These are phyloP conservation scores for Rhizodiscina lignyota DNA, from an alignment of 495 filamentous ascomycete species.

Conservation along the genomic window DNA sequence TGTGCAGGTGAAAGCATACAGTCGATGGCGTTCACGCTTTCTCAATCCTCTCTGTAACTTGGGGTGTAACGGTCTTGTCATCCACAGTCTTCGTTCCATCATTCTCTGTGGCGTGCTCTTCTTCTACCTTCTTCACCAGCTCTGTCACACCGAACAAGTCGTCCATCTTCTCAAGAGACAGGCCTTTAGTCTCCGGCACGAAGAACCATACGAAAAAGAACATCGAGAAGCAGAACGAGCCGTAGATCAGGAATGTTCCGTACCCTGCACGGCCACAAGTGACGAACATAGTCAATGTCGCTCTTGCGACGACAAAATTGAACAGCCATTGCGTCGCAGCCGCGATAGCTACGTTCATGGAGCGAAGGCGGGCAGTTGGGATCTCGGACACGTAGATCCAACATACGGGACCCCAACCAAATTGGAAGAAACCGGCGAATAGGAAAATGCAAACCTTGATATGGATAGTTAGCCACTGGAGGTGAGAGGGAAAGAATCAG, in stretches of 20 bases:
- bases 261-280: slow-evolving; percentile 23
- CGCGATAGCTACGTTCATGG: slow-evolving; percentile 17
- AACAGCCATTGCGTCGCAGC: slow-evolving; percentile 25
- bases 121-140: neutral
- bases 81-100: too few species aligned
- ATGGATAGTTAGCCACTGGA: slow-evolving; percentile 9
- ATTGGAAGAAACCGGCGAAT: slow-evolving; percentile 45
- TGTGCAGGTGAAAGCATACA: too few species aligned
- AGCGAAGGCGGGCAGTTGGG: slow-evolving; percentile 14
- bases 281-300: slow-evolving; percentile 17
- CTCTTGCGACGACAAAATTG: slow-evolving; percentile 21
- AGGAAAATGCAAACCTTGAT: slow-evolving; percentile 41
- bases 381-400: slow-evolving; percentile 24
- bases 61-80: too few species aligned
- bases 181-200: slow-evolving; percentile 30
- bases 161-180: slow-evolving; percentile 22
- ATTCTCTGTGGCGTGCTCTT: too few species aligned
- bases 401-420: slow-evolving; percentile 1
- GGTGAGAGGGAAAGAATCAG: too few species aligned
- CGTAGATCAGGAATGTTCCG: slow-evolving; percentile 40
- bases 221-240: slow-evolving; percentile 42
- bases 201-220: slow-evolving; percentile 36
- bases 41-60: too few species aligned
- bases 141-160: slow-evolving; percentile 11
- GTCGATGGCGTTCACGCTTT: too few species aligned